Base-by-base conservation (phyloP, 768 basidiomycete genomes). In the Termitomyces sp. region DNA sequence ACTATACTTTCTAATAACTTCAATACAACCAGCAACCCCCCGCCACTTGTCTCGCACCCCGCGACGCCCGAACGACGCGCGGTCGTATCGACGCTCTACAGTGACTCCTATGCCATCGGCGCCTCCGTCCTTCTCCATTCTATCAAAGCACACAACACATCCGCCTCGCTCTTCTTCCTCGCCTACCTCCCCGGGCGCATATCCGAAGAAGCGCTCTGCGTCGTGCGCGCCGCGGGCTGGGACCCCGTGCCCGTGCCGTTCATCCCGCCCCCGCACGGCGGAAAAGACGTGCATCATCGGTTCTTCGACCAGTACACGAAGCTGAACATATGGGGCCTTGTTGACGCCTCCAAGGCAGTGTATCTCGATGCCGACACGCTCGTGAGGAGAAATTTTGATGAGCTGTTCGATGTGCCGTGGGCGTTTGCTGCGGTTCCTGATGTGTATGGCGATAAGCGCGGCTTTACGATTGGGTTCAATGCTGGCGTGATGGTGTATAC, bases 361-460 rank as follows among this genome's bases (percentile, higher is more conserved):
- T 76, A 77, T 60, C 66, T 77, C 52, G 71, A 74, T 59, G 69
- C 71, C n/a, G 75, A 77, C 64, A 75, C 72, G 11, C 70, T 76
- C 58, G 75, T 73, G 19, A 69, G 65, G 8, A 64, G 64, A 38
- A 74, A 75, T 56, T 71, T 78, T 57, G 73, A 75, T 61, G 77
- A 77, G 60, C 69, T 77, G n/a, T 77, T 75, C 61, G 56, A 68
- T 12, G 57, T 72, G 5, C 75, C 75, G 12, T 76, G 69, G 67
- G 59, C 60, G 19, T 71, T 78, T 56, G 75, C 65, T 21, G 77
- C 76, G 3, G 75, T 70, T 5, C 73, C 74, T 1, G 75, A 77
- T 53, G 67, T 76, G 10, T 72, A 66, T 30, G 64, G 56, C 38
- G 61, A 60, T 43, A 35, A 57, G 14, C 62, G 66, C 38, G 73